These are phyloP conservation scores for Microdochium trichocladiopsis DNA, from an alignment of 2,329 filamentous ascomycete species.

Conservation along the genomic window DNA sequence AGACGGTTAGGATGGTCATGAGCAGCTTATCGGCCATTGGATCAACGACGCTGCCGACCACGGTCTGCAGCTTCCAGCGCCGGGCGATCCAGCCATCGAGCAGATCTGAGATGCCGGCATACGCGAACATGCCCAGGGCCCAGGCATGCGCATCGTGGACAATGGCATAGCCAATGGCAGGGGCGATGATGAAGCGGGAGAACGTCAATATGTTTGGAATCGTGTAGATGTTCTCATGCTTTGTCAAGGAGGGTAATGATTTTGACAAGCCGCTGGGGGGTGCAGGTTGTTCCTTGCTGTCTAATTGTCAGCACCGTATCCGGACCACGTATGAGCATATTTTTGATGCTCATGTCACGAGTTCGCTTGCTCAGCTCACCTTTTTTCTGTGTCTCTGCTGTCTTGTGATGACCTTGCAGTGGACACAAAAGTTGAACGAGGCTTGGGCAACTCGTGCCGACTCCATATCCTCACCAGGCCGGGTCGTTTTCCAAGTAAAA, in stretches of 20 bases:
- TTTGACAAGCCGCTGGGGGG: slow-evolving; percentile 14
- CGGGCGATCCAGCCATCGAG: slow-evolving; percentile 93
- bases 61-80: slow-evolving; percentile 79
- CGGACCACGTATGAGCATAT: too few relatives aligned
- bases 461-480: too few relatives aligned
- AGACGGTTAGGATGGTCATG: slow-evolving; percentile 89
- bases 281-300: too few relatives aligned
- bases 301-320: too few relatives aligned
- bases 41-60: slow-evolving; percentile 90
- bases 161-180: slow-evolving; percentile 81
- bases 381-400: too few relatives aligned
- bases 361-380: too few relatives aligned
- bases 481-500: too few relatives aligned
- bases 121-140: slow-evolving; percentile 81
- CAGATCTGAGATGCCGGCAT: slow-evolving; percentile 85
- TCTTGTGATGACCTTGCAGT: too few relatives aligned
- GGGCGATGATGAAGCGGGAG: slow-evolving; percentile 75
- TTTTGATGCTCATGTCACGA: too few relatives aligned
- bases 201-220: slow-evolving; percentile 91
- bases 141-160: slow-evolving; percentile 72
- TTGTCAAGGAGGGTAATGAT: slow-evolving; percentile 19
- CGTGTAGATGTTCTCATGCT: slow-evolving; percentile 91
- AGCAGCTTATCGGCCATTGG: slow-evolving; percentile 95
- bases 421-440: too few relatives aligned
- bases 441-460: too few relatives aligned